Percentiles rank a stretch among this genome's conserved stretches.
phyloP scores from a whole-genome alignment of 805 yeast species.

The Saccharomycopsis guyanensis region DNA sequence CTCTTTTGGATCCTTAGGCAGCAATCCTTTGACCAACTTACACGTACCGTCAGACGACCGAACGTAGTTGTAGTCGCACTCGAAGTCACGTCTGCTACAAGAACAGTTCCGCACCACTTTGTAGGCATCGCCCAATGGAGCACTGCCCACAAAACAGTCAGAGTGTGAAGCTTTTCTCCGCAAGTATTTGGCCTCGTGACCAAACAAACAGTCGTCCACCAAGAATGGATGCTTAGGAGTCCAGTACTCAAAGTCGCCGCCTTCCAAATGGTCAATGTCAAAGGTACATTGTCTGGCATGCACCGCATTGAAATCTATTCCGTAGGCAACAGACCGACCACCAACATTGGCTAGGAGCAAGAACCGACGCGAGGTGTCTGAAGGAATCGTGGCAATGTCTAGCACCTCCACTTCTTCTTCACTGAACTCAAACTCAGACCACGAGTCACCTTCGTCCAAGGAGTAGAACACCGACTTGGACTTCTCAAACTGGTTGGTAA shows the following conservation, averaged over 20 bases:
- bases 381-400: slow-evolving; percentile 85
- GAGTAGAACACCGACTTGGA: slow-evolving; percentile 62
- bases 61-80: slow-evolving; percentile 84
- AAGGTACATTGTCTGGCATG: slow-evolving; percentile 49
- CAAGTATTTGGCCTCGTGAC: slow-evolving; percentile 55
- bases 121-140: slow-evolving; percentile 51
- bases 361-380: slow-evolving; percentile 81
- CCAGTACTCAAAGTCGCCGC: slow-evolving; percentile 58
- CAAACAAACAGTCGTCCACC: slow-evolving; percentile 54
- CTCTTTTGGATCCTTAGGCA: slow-evolving; percentile 56
- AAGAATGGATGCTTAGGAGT: slow-evolving; percentile 49
- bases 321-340: slow-evolving; percentile 41
- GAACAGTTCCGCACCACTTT: slow-evolving; percentile 59
- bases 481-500: slow-evolving; percentile 51
- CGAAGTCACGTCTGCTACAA: slow-evolving; percentile 82
- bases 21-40: slow-evolving; percentile 65
- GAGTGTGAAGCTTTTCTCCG: slow-evolving; percentile 48
- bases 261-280: slow-evolving; percentile 35
- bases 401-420: slow-evolving; percentile 46
- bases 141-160: slow-evolving; percentile 63
- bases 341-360: slow-evolving; percentile 47
- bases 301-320: slow-evolving; percentile 50
- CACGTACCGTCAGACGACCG: slow-evolving; percentile 77
- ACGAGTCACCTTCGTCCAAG: slow-evolving; percentile 69
- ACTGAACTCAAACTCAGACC: slow-evolving; percentile 61